Base-by-base conservation (phyloP, 768 basidiomycete genomes). In the Mycena floridula region DNA sequence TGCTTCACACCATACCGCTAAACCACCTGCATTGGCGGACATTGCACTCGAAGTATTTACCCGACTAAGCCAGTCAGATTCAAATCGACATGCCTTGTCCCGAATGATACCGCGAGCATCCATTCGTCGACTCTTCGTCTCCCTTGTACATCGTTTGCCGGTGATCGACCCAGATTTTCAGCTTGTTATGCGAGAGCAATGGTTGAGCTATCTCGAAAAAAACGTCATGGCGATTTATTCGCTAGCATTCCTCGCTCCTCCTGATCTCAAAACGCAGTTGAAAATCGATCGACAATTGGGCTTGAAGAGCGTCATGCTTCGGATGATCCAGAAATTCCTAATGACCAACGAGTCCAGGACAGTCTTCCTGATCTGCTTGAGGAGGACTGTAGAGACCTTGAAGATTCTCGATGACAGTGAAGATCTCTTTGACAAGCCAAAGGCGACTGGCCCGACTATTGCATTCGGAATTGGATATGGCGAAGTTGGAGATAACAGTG, bases 391-490 rank as follows among this genome's bases (percentile, higher is more conserved):
- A 25, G 89, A 92, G 60, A 71, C 84, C 3, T 70, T 89, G 73
- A 89, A 88, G 59, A 64, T 88, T 26, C 64, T 92, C 44, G 89
- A 92, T 58, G 84, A 82, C 50, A 81, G 70, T 8, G 77, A 79
- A 51, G 89, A 91, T 57, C 70, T 76, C 27, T 85, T 88, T 50
- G 88, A 89, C 55, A 76, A 73, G 4, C 69, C 81, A 3, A 79
- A 82, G 50, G 62, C 79, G 16, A 66, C 72, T 15, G 69, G 69
- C 40, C 74, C 87, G 4, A 75, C 77, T 3, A 70, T 91, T 41
- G 71, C 84, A 4, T 91, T 89, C 58, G 89, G 88, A n/a, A 85
- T 91, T 75, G 89, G 86, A 12, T 89, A 84, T 54, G 79, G 83
- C 1, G 89, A 89, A 57, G 72, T 76, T 35, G 80, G 77, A 7